phyloP scores from a whole-genome alignment of 2,329 filamentous ascomycete species.

The Aspergillus pseudotamarii region DNA sequence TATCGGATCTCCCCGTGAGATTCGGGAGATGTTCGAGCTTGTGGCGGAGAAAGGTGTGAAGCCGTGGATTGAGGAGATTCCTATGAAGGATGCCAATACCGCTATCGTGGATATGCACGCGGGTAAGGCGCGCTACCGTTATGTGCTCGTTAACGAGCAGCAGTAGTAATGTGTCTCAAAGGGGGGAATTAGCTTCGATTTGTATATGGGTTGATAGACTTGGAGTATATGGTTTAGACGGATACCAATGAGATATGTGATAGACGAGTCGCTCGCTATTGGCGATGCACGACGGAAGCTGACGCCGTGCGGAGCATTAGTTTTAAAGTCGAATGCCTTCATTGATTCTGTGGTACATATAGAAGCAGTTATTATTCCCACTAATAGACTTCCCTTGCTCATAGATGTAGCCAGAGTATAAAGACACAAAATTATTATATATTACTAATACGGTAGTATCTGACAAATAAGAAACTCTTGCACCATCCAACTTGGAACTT shows the following conservation, averaged over 20 bases:
- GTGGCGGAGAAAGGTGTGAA: constrained; percentile 43
- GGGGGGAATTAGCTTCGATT: not conserved
- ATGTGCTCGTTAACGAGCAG: constrained; percentile 49
- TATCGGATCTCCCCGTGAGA: constrained; percentile 45
- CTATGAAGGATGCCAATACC: constrained; percentile 49
- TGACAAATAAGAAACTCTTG: constrained; percentile 5
- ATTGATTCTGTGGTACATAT: not conserved
- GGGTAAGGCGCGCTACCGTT: constrained; percentile 50
- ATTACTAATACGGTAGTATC: constrained; percentile 7
- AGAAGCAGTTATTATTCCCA: not conserved
- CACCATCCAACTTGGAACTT: constrained; percentile 4
- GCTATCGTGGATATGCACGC: constrained; percentile 48
- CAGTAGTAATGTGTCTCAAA: constrained; percentile 16
- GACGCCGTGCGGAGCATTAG: too few species aligned
- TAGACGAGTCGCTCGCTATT: not conserved
- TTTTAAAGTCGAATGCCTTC: not conserved
- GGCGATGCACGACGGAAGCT: not conserved
- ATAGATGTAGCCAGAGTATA: not conserved
- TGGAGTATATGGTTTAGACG: not conserved
- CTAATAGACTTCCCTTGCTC: not conserved
- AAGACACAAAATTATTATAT: constrained; percentile 40
- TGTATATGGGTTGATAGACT: not conserved
- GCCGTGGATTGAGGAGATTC: constrained; percentile 46
- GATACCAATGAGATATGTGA: not conserved
- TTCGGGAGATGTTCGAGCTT: constrained; percentile 49